Evolutionary conservation across 176 grass and related monocot genomes (phyloP).

Genomic region (Puya raimondii): DNA sequence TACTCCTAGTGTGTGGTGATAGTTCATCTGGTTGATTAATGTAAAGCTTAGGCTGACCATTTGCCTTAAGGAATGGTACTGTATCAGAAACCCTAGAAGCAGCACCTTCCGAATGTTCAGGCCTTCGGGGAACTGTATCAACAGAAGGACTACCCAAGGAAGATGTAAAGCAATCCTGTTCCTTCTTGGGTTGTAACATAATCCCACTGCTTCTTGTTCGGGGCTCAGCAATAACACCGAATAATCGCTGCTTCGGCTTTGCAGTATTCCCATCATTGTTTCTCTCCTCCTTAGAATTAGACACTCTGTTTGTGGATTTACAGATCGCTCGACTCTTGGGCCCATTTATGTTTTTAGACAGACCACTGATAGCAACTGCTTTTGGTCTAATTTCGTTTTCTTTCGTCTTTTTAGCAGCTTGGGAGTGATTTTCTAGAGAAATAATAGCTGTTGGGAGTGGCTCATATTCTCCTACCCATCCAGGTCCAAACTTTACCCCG

Average conservation of each 20-base stretch:
- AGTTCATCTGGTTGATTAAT: slow-evolving; percentile 46
- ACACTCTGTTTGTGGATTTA: slow-evolving; percentile 29
- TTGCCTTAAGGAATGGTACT: slow-evolving; percentile 26
- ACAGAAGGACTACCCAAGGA: slow-evolving; percentile 25
- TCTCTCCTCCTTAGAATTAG: slow-evolving; percentile 31
- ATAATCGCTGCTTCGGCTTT: slow-evolving; percentile 42
- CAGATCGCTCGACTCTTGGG: slow-evolving; percentile 24
- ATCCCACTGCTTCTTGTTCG: slow-evolving; percentile 24
- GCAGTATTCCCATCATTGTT: slow-evolving; percentile 11
- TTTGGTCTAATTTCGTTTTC: slow-evolving; percentile 25
- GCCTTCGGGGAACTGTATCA: slow-evolving; percentile 25
- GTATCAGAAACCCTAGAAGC: slow-evolving; percentile 28
- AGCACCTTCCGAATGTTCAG: slow-evolving; percentile 28
- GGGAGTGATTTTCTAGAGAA: slow-evolving; percentile 33
- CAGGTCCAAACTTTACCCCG: slow-evolving; percentile 78
- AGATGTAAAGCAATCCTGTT: slow-evolving; percentile 24
- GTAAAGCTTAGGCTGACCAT: slow-evolving; percentile 37
- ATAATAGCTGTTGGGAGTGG: slow-evolving; percentile 49
- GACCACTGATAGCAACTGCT: slow-evolving; percentile 21
- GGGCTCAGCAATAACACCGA: slow-evolving; percentile 34
- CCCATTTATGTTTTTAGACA: slow-evolving; percentile 33
- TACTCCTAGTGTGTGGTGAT: slow-evolving; percentile 36
- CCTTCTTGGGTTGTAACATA: slow-evolving; percentile 30
- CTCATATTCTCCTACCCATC: slow-evolving; percentile 91
- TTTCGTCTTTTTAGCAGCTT: slow-evolving; percentile 15